Evolutionary conservation across 176 grass and related monocot species (phyloP).

Genomic region (Bolboschoenus planiculmis): DNA sequence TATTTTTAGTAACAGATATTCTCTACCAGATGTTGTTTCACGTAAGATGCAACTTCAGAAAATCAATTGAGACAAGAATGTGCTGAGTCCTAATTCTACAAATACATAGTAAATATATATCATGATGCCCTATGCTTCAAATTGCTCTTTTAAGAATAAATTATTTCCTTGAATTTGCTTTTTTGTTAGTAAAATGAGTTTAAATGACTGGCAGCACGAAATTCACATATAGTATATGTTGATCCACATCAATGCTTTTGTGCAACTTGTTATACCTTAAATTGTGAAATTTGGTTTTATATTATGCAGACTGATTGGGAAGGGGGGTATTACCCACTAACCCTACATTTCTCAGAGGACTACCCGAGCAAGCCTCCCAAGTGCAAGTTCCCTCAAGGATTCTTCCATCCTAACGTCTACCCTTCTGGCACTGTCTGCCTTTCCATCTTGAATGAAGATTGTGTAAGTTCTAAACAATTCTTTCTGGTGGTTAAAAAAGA

Average conservation of each 20-base stretch:
- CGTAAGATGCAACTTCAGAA: neutral
- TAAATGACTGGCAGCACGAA: neutral
- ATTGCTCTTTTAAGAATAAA: neutral
- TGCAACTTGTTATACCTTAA: neutral
- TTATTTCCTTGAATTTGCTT: neutral
- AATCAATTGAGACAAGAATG: neutral
- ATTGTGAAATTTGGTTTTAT: conserved; percentile 1
- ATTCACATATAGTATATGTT: neutral
- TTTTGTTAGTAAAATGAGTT: neutral
- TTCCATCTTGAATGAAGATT: conserved; percentile 53
- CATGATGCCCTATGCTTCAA: neutral
- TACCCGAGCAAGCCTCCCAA: conserved; percentile 55
- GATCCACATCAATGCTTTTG: neutral
- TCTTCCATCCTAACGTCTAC: conserved; percentile 83
- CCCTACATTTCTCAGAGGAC: conserved; percentile 50
- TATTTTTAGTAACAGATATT: neutral
- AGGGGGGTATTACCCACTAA: conserved; percentile 73
- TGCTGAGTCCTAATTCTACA: neutral
- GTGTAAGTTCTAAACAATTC: conserved; percentile 29
- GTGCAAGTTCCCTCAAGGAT: conserved; percentile 72
- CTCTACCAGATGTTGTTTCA: neutral
- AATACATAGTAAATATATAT: neutral
- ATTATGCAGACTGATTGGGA: conserved; percentile 83
- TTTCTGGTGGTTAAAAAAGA: neutral
- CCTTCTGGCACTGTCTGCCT: conserved; percentile 62